Evolutionary conservation across 441 rosid genomes (phyloP), one percentile per base, ranked within the genome.

Genomic region (Croton setiger): DNA sequence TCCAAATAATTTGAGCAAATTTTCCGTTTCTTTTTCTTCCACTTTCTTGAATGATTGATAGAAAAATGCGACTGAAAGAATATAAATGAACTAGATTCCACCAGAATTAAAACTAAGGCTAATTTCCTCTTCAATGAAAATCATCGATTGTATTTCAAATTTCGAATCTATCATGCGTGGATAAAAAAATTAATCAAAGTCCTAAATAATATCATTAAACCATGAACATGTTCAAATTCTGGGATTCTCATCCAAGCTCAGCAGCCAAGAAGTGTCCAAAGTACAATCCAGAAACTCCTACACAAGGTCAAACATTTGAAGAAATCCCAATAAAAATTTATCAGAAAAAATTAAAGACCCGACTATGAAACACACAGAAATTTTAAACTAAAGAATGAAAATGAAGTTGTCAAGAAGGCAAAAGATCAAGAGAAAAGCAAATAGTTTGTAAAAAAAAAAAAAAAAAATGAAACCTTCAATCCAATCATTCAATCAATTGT

Each of bases 311-410:
- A 23, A 60, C 39, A 35, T 49, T 20, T 21, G 15, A 57, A 23
- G 36, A 39, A 61, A 36, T 14, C 48, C 15, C 44, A 60, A 47
- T 7, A 41, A 10, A 2, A 39, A 27, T 18, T 27, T 66, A 8
- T 11, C 15, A 45, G 44, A 39, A 21, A 5, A 66, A 69, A 20
- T 57, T 45, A 71, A 63, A 70, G 70, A 71, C 67, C 70, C 41
- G 58, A 20, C 27, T n/a, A 51, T 52, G n/a, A 51, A 53, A 71
- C 5, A 14, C 1, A 21, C 21, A 45, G 8, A n/a, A 0, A 5
- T 20, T 10, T 6, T 27, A 61, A 18, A 56, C 1, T 20, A 37
- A 62, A 27, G 11, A 60, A 53, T 44, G 13, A 11, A 13, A 54
- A 54, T 23, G 58, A 59, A 45, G 43, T n/a, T 49, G 5, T 36